phyloP scores from a whole-genome alignment of 192 early-diverging fungal species.

The Fimicolochytrium jonesii region DNA sequence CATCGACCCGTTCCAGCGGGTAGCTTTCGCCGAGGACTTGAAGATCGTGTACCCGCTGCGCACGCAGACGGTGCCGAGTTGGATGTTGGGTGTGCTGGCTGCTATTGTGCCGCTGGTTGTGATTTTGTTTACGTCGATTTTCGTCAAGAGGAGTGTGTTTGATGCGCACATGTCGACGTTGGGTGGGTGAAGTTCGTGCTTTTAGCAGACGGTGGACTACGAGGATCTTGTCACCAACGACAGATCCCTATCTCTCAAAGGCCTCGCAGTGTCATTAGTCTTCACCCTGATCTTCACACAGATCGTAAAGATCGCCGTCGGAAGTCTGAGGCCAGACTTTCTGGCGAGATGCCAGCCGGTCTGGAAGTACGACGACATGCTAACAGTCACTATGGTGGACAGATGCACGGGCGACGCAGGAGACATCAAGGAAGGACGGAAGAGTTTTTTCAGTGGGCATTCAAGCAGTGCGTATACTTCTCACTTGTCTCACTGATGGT shows the following conservation, averaged over 20 bases:
- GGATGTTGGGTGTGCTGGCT: slow-evolving; percentile 58
- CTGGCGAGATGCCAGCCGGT: slow-evolving; percentile 26
- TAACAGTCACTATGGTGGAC: too few species aligned
- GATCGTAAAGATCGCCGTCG: slow-evolving; percentile 25
- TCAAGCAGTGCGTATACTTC: slow-evolving; percentile 26
- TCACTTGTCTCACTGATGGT: too few species aligned
- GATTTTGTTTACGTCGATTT: slow-evolving; percentile 9
- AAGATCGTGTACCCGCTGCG: slow-evolving; percentile 67
- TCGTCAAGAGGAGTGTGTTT: slow-evolving; percentile 19
- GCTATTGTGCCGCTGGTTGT: slow-evolving; percentile 5
- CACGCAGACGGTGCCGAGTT: slow-evolving; percentile 57
- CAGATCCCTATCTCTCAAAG: too few species aligned
- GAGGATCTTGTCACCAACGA: too few species aligned
- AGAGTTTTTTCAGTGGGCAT: slow-evolving; percentile 32
- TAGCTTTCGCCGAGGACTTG: slow-evolving; percentile 42
- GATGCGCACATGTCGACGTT: slow-evolving; percentile 6
- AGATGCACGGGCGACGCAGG: slow-evolving; percentile 15
- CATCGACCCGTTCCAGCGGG: slow-evolving; percentile 22
- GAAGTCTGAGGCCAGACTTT: slow-evolving; percentile 27
- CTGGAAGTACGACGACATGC: neutral
- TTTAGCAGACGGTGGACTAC: too few species aligned
- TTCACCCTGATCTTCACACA: slow-evolving; percentile 27
- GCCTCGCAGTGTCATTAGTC: slow-evolving; percentile 5
- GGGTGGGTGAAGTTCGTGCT: too few species aligned
- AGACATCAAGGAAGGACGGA: slow-evolving; percentile 28